Evolutionary conservation across 2,329 filamentous ascomycete species (phyloP), one percentile per base, ranked within the genome.

Genomic region (Neoarthrinium moseri): DNA sequence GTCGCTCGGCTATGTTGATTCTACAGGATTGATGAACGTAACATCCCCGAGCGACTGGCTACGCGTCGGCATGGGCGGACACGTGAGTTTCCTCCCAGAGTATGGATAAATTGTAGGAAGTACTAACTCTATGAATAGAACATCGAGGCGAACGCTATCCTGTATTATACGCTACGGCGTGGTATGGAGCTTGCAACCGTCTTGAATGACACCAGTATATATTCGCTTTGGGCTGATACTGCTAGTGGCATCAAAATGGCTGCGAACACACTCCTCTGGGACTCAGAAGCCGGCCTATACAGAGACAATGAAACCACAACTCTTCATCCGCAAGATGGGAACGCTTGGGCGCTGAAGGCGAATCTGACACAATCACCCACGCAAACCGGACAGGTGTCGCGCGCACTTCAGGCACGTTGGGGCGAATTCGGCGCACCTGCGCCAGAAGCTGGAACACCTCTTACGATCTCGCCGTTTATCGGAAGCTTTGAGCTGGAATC

Each of bases 301-400:
- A 70, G 73, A 30, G 53, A 53, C 12, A 17, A 46, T 4, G 52
- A 50, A 7, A 73, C 71, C 0, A 58, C 64, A 6, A 74, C 70
- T 2, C 64, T 86, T 3, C 67, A 78, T 50, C 79, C 81, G 0
- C 80, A 86, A 63, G 80, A 83, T 50, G 79, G 72, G 12, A 84
- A 84, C 60, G 70, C 73, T 44, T 69, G 82, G 60, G 72, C 78
- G 0, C 61, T 82, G 3, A 62, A 76, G 24, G 77, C 77, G 46
- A 67, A 66, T 3, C 56, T 81, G 4, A 51, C 60, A 17, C n/a
- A n/a, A n/a, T 13, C 6, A 20, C 51, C 61, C 7, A 63, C 58
- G 20, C 59, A 55, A 7, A 27, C 59, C 32, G 62, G 69, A 12
- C 56, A 64, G 24, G 74, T 81, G 40, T 73, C 73, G 2, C 51